Evolutionary conservation across 2,329 filamentous ascomycete genomes (phyloP).

Genomic region (Monosporascus sp.): DNA sequence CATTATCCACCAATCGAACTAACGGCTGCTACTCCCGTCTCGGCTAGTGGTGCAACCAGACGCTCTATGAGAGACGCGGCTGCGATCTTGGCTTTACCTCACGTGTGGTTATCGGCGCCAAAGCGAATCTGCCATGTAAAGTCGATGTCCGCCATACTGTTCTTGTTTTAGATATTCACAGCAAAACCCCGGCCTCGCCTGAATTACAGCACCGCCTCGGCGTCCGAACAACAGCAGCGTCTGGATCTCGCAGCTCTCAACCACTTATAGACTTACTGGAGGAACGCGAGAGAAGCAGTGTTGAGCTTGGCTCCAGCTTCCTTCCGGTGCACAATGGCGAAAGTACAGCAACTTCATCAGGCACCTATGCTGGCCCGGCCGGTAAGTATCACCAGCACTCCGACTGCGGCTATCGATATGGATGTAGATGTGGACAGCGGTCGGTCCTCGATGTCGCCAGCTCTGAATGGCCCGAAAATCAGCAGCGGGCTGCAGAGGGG

Average conservation of each 20-base stretch:
- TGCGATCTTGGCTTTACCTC: not conserved
- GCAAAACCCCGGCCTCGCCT: not conserved
- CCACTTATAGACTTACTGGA: not conserved
- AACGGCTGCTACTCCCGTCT: not conserved
- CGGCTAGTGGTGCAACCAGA: not conserved
- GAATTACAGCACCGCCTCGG: not conserved
- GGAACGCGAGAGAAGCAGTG: not conserved
- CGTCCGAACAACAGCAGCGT: not conserved
- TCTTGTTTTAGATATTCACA: not conserved
- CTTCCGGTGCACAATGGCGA: conserved; percentile 26
- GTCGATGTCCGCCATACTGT: not conserved
- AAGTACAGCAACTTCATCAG: conserved; percentile 43
- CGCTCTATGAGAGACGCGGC: not conserved
- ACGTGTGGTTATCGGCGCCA: not conserved
- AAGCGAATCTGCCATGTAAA: not conserved
- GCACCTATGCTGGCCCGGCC: conserved; percentile 45
- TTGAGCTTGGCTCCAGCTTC: conserved; percentile 3
- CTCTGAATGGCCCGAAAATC: conserved; percentile 33
- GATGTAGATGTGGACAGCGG: conserved; percentile 13
- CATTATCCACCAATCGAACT: not conserved
- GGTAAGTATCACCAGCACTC: conserved; percentile 27
- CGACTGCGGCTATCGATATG: conserved; percentile 16
- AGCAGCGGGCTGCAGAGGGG: conserved; percentile 45
- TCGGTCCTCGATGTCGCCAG: conserved; percentile 12
- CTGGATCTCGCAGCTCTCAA: not conserved